Percentiles rank a stretch among this genome's conserved stretches.
Evolutionary conservation across 2,329 filamentous ascomycete genomes (phyloP).

Genomic region (Microascus cirrosus): DNA sequence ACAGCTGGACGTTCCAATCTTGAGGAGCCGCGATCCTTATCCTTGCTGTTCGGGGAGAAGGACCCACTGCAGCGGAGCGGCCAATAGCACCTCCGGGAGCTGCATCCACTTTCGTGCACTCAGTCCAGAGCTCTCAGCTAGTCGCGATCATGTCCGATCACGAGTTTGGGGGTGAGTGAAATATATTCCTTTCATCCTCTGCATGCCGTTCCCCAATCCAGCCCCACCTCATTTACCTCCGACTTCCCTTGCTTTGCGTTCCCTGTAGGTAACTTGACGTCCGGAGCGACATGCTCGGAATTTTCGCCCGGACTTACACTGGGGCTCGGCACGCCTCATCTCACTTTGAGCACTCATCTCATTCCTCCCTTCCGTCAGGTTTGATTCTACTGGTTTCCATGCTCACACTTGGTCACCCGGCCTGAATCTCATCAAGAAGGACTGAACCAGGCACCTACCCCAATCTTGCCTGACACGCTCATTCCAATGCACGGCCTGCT

Average conservation of each 20-base stretch:
- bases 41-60: not conserved
- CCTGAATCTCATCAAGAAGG: not conserved
- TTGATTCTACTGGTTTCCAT: not conserved
- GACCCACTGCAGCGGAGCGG: not conserved
- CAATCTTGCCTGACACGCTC: not conserved
- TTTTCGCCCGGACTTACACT: not conserved
- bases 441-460: not conserved
- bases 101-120: not conserved
- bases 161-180: conserved; percentile 49
- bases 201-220: too few species aligned
- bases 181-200: not conserved
- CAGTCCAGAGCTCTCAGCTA: not conserved
- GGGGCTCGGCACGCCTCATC: not conserved
- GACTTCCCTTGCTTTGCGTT: not conserved
- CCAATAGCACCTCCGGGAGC: not conserved
- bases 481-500: not conserved
- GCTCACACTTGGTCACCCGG: not conserved
- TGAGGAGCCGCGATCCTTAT: not conserved
- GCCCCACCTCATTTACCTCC: too few species aligned
- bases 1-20: not conserved
- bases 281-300: not conserved
- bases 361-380: not conserved
- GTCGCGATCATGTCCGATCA: conserved; percentile 47
- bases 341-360: not conserved
- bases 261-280: not conserved